phyloP scores from a whole-genome alignment of 805 yeast genomes.

The Candida piceae region DNA sequence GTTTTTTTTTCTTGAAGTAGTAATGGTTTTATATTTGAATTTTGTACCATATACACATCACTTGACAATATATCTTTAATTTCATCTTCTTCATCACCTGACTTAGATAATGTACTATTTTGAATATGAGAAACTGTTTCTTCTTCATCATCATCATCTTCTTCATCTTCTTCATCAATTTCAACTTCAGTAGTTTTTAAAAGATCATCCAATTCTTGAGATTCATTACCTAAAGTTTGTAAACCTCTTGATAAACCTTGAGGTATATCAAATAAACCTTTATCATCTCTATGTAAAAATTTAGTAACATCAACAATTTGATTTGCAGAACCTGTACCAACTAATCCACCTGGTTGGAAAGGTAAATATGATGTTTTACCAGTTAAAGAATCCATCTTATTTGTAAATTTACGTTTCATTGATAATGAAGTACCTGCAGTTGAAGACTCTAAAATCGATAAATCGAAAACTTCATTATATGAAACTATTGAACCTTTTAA shows the following conservation, averaged over 20 bases:
- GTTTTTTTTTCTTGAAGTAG: slow-evolving; percentile 5
- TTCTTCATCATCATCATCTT: slow-evolving; percentile 17
- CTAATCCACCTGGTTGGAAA: slow-evolving; percentile 85
- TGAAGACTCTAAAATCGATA: slow-evolving; percentile 33
- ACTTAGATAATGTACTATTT: too few relatives aligned
- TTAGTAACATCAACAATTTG: slow-evolving; percentile 29
- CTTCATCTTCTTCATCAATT: slow-evolving; percentile 7
- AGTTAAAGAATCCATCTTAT: slow-evolving; percentile 53
- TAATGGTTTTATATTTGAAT: too few relatives aligned
- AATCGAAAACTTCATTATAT: slow-evolving; percentile 58
- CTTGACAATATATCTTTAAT: slow-evolving; percentile 28
- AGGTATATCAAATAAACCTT: slow-evolving; percentile 79
- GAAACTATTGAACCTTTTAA: slow-evolving; percentile 63
- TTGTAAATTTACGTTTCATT: slow-evolving; percentile 59
- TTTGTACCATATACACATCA: too few relatives aligned
- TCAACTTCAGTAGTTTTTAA: too few relatives aligned
- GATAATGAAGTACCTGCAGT: slow-evolving; percentile 65
- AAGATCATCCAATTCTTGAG: too few relatives aligned
- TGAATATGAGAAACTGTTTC: too few relatives aligned
- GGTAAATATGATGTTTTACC: slow-evolving; percentile 80
- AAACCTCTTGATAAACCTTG: slow-evolving; percentile 80
- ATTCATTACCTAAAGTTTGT: slow-evolving; percentile 17
- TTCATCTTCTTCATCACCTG: slow-evolving; percentile 21
- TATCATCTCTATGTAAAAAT: slow-evolving; percentile 56
- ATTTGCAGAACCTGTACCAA: slow-evolving; percentile 3